Evolutionary conservation across 208 protist genomes (phyloP).

Genomic region (Leishmania amazonensis): DNA sequence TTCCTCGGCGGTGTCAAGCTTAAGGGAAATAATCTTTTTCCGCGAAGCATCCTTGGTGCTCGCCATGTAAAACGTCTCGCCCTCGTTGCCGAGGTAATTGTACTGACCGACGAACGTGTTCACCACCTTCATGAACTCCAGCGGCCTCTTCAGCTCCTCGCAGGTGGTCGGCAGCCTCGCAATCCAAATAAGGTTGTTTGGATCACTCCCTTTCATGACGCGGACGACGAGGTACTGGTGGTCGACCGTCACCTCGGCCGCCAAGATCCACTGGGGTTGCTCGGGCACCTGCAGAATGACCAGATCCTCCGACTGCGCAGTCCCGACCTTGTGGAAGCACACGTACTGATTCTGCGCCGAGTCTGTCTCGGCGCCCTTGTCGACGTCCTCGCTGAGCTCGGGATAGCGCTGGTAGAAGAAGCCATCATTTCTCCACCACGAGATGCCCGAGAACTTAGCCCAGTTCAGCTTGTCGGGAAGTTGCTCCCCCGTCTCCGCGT

Average conservation of each 20-base stretch:
- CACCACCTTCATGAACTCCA: constrained; percentile 72
- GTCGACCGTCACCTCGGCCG: constrained; percentile 79
- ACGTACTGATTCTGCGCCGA: constrained; percentile 72
- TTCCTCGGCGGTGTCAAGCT: constrained; percentile 55
- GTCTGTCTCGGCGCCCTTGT: constrained; percentile 91
- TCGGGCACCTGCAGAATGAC: constrained; percentile 72
- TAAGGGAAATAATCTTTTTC: constrained; percentile 85
- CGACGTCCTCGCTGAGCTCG: constrained; percentile 49
- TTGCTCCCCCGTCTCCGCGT: constrained; percentile 55
- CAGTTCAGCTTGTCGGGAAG: constrained; percentile 82
- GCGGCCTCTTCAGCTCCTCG: constrained; percentile 40
- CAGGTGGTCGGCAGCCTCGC: constrained; percentile 49
- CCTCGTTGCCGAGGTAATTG: constrained; percentile 90
- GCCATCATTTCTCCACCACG: constrained; percentile 84
- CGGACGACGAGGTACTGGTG: constrained; percentile 76
- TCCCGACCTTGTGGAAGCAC: constrained; percentile 91
- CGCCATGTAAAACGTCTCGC: constrained; percentile 80
- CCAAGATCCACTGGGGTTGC: constrained; percentile 75
- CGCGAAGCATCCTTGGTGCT: constrained; percentile 90
- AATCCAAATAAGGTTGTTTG: constrained; percentile 85
- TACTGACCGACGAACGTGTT: constrained; percentile 91
- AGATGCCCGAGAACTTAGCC: constrained; percentile 90
- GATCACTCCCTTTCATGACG: constrained; percentile 74
- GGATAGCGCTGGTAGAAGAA: constrained; percentile 95
- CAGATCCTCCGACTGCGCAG: constrained; percentile 77